These are phyloP conservation scores for Scytalidium sp. DNA, from an alignment of 2,329 filamentous ascomycete species.

Conservation along the genomic window DNA sequence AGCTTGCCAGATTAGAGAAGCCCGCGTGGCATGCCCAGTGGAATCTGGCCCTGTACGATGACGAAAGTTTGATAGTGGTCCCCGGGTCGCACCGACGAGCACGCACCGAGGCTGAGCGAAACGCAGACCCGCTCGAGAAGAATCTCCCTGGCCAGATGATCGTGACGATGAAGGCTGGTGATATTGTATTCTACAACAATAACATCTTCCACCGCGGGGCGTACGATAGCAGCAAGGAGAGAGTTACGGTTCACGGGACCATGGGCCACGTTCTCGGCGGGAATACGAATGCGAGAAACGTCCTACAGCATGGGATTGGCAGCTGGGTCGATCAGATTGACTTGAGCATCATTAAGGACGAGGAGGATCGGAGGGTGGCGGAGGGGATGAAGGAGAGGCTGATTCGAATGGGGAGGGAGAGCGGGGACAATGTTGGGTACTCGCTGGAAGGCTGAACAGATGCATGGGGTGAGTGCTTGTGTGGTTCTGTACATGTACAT, in stretches of 20 bases:
- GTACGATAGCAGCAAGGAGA: constrained; percentile 56
- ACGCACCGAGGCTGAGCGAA: constrained; percentile 66
- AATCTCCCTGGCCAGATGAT: constrained; percentile 60
- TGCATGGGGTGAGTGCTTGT: too few relatives aligned
- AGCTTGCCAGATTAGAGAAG: constrained; percentile 55
- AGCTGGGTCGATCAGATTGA: constrained; percentile 60
- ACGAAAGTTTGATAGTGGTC: constrained; percentile 70
- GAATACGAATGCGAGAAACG: constrained; percentile 61
- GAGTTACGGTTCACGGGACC: constrained; percentile 71
- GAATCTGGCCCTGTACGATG: constrained; percentile 78
- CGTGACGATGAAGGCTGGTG: constrained; percentile 68
- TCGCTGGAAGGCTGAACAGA: constrained; percentile 55
- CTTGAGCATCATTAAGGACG: constrained; percentile 45
- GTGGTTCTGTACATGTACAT: too few relatives aligned
- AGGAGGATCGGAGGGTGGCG: constrained; percentile 43
- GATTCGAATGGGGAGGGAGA: constrained; percentile 58
- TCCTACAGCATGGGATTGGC: constrained; percentile 72
- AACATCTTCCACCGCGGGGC: constrained; percentile 78
- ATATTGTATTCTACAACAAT: constrained; percentile 86
- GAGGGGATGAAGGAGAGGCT: constrained; percentile 62
- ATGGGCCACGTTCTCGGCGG: constrained; percentile 60
- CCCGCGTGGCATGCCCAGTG: constrained; percentile 78
- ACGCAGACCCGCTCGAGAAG: constrained; percentile 61
- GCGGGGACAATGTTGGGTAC: constrained; percentile 57
- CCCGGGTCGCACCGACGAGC: constrained; percentile 73